Conservation (phyloP, 805 yeast genomes). For the Kodamaea restingae region DNA sequence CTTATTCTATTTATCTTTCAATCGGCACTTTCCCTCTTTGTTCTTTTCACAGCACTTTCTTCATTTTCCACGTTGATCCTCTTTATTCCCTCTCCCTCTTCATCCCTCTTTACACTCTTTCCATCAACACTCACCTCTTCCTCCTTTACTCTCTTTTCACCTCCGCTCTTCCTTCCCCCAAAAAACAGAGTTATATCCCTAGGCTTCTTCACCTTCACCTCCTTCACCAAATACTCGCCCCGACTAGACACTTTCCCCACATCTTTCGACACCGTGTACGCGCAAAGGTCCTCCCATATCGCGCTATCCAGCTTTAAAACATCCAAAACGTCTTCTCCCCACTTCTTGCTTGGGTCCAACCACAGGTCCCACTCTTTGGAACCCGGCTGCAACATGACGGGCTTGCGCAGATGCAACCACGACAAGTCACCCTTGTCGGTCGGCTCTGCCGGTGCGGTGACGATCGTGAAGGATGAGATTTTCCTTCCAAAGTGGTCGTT, state of each 20-base stretch:
- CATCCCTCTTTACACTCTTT: no score
- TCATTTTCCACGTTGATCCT: no score
- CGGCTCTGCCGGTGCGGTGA: constrained; percentile 61
- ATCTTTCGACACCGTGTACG: constrained; percentile 53
- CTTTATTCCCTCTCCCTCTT: no score
- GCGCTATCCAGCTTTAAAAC: constrained; percentile 20
- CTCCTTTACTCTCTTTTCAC: neutral
- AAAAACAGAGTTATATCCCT: constrained; percentile 28
- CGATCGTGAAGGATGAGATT: constrained; percentile 56
- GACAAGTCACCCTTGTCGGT: constrained; percentile 45
- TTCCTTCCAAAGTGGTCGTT: constrained; percentile 26
- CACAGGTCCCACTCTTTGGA: constrained; percentile 57
- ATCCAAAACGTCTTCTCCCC: constrained; percentile 37
- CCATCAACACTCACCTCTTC: no score
- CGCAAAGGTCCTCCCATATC: constrained; percentile 19
- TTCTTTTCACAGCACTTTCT: no score
- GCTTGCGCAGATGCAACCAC: constrained; percentile 80
- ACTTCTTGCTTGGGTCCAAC: constrained; percentile 46
- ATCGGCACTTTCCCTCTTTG: no score
- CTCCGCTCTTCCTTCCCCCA: neutral
- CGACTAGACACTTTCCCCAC: constrained; percentile 63
- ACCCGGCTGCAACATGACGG: constrained; percentile 61
- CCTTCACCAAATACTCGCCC: constrained; percentile 35
- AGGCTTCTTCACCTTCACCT: constrained; percentile 17
- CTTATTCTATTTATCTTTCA: no score